phyloP scores from a whole-genome alignment of 331 rosid species.

The Prunus yedoensis region DNA sequence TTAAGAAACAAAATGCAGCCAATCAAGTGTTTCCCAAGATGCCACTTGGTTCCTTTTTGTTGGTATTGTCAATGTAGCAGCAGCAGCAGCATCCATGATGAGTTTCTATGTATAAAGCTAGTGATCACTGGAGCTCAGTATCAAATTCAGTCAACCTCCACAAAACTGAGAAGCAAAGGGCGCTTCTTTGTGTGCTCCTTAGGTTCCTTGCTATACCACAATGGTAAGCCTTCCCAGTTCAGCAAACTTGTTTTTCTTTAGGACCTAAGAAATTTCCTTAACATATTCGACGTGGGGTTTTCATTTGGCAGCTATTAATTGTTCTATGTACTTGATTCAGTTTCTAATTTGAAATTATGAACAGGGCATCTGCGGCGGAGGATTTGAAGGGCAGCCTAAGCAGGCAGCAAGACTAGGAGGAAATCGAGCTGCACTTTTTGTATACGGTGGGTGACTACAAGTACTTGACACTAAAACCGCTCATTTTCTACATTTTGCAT shows the following conservation, averaged over 20 bases:
- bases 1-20: not conserved
- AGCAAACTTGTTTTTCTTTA: no score
- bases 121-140: not conserved
- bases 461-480: no score
- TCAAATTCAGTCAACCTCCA: no score
- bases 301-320: no score
- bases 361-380: slow-evolving; percentile 48
- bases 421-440: slow-evolving; percentile 61
- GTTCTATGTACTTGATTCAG: no score
- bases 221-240: not conserved
- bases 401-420: slow-evolving; percentile 48
- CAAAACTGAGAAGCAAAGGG: not conserved
- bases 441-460: slow-evolving; percentile 41
- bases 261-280: no score
- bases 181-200: not conserved
- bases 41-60: not conserved
- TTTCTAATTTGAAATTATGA: not conserved
- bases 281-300: no score
- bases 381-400: slow-evolving; percentile 27
- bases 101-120: not conserved
- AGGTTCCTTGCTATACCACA: not conserved
- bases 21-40: not conserved
- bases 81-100: not conserved
- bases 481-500: not conserved
- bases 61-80: not conserved